Conservation (phyloP, 2,329 filamentous ascomycete genomes). For the Fusarium mundagurra region DNA sequence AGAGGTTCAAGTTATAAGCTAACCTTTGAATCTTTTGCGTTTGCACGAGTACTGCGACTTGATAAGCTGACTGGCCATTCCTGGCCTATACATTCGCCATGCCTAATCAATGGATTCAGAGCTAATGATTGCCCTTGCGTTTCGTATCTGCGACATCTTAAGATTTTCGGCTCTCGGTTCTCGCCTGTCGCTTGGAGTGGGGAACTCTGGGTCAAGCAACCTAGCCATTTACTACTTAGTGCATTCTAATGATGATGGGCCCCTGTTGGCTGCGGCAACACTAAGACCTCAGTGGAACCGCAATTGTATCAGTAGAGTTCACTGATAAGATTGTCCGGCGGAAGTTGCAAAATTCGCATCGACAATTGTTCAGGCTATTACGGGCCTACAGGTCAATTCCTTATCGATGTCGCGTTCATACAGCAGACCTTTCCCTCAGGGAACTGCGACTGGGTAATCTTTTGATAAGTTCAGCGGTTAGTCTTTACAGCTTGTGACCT, state of each 20-base stretch:
- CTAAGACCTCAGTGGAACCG: neutral
- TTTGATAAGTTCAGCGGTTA: neutral
- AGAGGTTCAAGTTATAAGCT: neutral
- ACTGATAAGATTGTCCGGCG: fast-evolving
- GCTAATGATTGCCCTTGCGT: neutral
- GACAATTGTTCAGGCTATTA: neutral
- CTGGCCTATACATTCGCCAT: neutral
- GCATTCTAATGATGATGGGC: neutral
- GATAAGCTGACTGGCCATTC: neutral
- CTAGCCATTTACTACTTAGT: neutral
- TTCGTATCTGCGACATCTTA: no score
- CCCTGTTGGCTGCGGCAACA: neutral
- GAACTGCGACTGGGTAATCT: fast-evolving
- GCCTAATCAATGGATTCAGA: no score
- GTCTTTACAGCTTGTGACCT: fast-evolving
- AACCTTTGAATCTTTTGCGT: fast-evolving
- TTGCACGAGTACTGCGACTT: fast-evolving
- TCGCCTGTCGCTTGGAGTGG: neutral
- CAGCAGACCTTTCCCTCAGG: fast-evolving
- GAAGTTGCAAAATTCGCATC: neutral
- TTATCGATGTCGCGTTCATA: fast-evolving
- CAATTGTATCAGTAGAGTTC: neutral
- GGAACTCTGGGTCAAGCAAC: no score
- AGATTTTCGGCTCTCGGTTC: neutral
- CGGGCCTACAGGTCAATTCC: fast-evolving